Evolutionary conservation across 495 filamentous ascomycete genomes (phyloP), one percentile per base, ranked within the genome.

Genomic region (Podospora appendiculata): DNA sequence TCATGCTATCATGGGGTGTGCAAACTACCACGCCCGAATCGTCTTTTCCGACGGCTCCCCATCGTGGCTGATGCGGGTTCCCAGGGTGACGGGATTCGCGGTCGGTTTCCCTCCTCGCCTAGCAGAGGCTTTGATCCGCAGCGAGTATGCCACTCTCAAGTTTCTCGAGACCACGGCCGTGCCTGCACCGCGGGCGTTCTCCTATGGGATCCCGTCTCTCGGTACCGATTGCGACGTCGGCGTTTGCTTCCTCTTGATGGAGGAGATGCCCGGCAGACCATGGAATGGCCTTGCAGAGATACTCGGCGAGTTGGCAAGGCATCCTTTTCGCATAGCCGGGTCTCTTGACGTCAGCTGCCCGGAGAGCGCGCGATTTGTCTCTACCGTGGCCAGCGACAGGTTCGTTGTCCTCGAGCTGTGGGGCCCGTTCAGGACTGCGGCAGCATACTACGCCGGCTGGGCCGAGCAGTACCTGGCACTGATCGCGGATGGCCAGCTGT

Each of bases 61-160:
- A 8, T 32, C 48, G 3, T 41, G 48, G 48, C 48, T 50, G 11
- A 32, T 50, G 6, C 36, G 48, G 1, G 48, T 50, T 3, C 48
- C 48, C 18, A 14, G 48, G 12, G 38, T 50, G 8, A 33, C 48
- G 10, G 25, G 48, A 6, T 41, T 41, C 9, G 48, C 48, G 4
- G 38, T 42, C 12, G 25, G 48, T 8, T 17, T 50, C 3, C 41
- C 41, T 14, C 1, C 17, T 2, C 25, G 11, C 13, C 16, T 50
- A 0, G 40, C 32, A 14, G 50, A 46, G 33, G 32, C 39, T 18
- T 11, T 46, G 42, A 52, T 52, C 8, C 13, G n/a, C 32, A 52
- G 42, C 50, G 50, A 52, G 50, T 52, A 52, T 19, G 50, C 43
- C 8, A 52, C 50, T 0, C 35, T 52, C 16, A 52, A 52, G 42